Conservation (phyloP, 768 basidiomycete species). For the Cystobasidium ongulense region DNA sequence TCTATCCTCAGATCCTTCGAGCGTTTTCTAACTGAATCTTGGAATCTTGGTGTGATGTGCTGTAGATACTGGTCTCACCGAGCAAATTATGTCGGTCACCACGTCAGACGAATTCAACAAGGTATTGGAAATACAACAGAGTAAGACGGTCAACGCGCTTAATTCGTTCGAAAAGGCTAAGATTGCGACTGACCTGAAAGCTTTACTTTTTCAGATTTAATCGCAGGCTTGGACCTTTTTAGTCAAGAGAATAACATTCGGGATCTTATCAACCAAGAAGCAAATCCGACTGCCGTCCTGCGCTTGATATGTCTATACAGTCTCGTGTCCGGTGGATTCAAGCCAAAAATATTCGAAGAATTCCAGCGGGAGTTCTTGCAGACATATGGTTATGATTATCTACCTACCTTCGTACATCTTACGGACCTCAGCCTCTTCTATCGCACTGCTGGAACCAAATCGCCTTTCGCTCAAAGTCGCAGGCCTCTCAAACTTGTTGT, state of each 20-base stretch:
- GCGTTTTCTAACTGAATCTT: too few relatives aligned
- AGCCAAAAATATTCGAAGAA: conserved; percentile 72
- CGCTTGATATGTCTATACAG: conserved; percentile 79
- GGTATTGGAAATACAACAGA: conserved; percentile 90
- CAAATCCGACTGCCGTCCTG: conserved; percentile 67
- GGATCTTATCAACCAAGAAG: conserved; percentile 77
- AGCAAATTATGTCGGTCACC: conserved; percentile 75
- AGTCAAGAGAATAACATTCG: conserved; percentile 79
- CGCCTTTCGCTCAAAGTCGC: conserved; percentile 63
- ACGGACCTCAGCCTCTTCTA: conserved; percentile 50
- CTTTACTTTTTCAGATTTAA: conserved; percentile 57
- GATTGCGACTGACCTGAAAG: too few relatives aligned
- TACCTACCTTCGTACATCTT: conserved; percentile 48
- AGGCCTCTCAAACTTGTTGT: conserved; percentile 85
- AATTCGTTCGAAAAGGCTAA: too few relatives aligned
- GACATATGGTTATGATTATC: conserved; percentile 60
- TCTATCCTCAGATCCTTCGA: too few relatives aligned
- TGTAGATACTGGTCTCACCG: conserved; percentile 86
- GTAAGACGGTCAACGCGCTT: conserved; percentile 51
- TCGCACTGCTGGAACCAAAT: conserved; percentile 55
- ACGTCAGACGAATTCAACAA: conserved; percentile 80
- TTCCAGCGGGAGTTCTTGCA: conserved; percentile 79
- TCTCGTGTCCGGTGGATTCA: conserved; percentile 75
- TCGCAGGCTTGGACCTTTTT: conserved; percentile 78
- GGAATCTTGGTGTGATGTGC: too few relatives aligned